Evolutionary conservation across 495 filamentous ascomycete genomes (phyloP), one percentile per base, ranked within the genome.

Genomic region (Aspergillus baeticus): DNA sequence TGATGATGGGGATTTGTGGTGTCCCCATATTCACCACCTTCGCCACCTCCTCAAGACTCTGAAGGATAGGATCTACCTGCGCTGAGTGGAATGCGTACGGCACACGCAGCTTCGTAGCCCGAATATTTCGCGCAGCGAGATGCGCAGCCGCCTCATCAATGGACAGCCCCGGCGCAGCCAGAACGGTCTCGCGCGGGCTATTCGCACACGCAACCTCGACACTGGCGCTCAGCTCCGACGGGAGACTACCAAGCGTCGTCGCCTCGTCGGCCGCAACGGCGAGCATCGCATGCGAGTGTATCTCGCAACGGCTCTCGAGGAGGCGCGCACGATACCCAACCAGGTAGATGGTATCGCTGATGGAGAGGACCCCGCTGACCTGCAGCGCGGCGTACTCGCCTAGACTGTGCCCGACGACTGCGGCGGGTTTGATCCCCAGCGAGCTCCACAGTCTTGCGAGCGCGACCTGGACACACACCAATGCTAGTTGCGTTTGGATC

Each of bases 331-430:
- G 54, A 1, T 29, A 14, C 0, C 67, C 70, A 0, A 71, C 67
- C 5, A 73, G 79, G 64, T 84, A 88, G 51, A 96, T 80, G 20
- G 86, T 81, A 65, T 95, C 91, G 59, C 77, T 83, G 22, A 81
- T 84, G 14, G 87, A 88, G 1, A 96, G 70, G 8, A 94, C 87
- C 22, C 89, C 91, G 7, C 89, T 84, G 20, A 85, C 82, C 56
- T 89, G 76, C 1, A 95, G 75, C n/a, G 91, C 91, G 34, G 89
- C 89, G 69, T 92, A 94, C 67, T 96, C 91, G 46, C 91, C 91
- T 10, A 85, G 60, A 65, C 89, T 93, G 72, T 96, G 91, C 36
- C 91, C 91, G 37, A 94, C 71, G 1, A 94, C 88, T 20, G 81
- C 84, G 52, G 77, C 75, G 6, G 90, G 89, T 33, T 74, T 81